Conservation (phyloP, 768 basidiomycete genomes). For the Lenzites betulinus region DNA sequence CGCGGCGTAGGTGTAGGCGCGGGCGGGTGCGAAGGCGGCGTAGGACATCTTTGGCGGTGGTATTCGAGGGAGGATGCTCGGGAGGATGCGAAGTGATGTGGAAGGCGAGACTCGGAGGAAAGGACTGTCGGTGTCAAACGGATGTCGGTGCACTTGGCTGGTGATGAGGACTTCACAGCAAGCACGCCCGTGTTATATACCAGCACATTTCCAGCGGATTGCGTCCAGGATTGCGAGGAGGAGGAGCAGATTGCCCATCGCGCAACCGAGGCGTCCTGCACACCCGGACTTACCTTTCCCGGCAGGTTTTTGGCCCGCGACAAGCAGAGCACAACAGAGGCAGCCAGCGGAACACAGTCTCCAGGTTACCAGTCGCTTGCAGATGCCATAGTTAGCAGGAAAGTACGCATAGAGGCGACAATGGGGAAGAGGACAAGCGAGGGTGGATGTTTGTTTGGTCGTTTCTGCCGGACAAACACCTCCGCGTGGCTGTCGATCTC, state of each 20-base stretch:
- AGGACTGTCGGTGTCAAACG: conserved; percentile 1
- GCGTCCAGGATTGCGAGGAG: conserved; percentile 7
- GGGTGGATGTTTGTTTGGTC: background rate
- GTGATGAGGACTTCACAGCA: background rate
- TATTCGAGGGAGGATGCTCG: background rate
- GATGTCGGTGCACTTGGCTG: conserved; percentile 6
- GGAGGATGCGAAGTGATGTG: background rate
- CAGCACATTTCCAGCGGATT: background rate
- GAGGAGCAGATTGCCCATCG: conserved; percentile 13
- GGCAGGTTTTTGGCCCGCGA: conserved; percentile 2
- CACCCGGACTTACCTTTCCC: background rate
- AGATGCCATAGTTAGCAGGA: background rate
- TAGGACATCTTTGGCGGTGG: conserved; percentile 17
- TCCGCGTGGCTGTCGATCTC: background rate
- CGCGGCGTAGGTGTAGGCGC: conserved; percentile 20
- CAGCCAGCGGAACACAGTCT: background rate
- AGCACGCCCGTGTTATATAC: conserved; percentile 3
- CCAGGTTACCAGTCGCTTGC: conserved; percentile 8
- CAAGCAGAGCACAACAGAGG: conserved; percentile 1
- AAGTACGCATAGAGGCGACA: background rate
- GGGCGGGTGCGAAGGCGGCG: conserved; percentile 10
- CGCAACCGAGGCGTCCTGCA: background rate
- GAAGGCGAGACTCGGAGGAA: conserved; percentile 5
- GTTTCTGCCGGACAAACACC: background rate
- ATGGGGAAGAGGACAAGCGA: background rate